These are phyloP conservation scores for Oryza brachyantha DNA, from an alignment of 176 grass and related monocot genomes.

Conservation along the genomic window DNA sequence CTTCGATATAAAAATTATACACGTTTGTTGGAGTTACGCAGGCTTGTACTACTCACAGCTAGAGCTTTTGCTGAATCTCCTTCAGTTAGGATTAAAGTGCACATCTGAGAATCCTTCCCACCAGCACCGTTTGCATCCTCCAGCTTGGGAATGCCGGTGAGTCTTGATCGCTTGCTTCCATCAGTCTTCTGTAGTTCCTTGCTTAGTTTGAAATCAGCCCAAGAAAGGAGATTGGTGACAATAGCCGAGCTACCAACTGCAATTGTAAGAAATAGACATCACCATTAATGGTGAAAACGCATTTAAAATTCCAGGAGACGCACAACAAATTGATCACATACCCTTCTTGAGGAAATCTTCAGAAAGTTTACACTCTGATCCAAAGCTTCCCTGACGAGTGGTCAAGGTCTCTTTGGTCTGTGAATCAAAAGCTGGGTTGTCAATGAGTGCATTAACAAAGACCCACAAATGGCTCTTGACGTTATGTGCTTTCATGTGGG, in stretches of 20 bases:
- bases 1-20: neutral
- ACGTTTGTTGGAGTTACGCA: neutral
- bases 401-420: conserved; percentile 97
- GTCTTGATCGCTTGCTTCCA: conserved; percentile 65
- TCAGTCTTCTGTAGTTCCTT: conserved; percentile 96
- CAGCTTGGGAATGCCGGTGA: conserved; percentile 75
- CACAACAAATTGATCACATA: conserved; percentile 14
- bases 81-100: conserved; percentile 93
- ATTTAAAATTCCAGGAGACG: neutral
- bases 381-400: conserved; percentile 81
- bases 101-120: conserved; percentile 61
- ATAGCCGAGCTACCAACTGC: conserved; percentile 65
- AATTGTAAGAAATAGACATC: conserved; percentile 14
- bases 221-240: conserved; percentile 64
- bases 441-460: conserved; percentile 85
- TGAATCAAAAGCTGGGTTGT: conserved; percentile 96
- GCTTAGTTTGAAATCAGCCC: conserved; percentile 87
- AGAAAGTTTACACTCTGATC: conserved; percentile 74
- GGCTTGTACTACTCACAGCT: conserved; percentile 51
- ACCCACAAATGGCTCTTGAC: conserved; percentile 86
- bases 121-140: conserved; percentile 97
- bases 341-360: conserved; percentile 64
- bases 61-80: conserved; percentile 97
- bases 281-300: neutral
- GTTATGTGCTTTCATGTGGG: conserved; percentile 72